Evolutionary conservation across 768 basidiomycete species (phyloP), one percentile per base, ranked within the genome.

Genomic region (Suillus sp.): DNA sequence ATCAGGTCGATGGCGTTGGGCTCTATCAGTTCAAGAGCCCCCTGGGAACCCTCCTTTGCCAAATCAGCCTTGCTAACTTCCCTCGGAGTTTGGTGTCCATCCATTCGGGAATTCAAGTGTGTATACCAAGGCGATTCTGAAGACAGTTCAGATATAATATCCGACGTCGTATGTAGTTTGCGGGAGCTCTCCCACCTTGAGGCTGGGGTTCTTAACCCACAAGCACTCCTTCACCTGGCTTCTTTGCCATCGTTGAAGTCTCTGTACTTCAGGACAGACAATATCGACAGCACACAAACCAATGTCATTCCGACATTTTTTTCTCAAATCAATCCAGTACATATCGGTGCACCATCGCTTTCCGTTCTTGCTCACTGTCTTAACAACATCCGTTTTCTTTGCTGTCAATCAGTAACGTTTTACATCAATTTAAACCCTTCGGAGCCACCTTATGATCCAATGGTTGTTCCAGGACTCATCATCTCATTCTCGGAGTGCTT

Each of bases 161-260:
- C n/a, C 32, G 30, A 54, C 34, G 6, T n/a, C 13, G 20, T 54
- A 34, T n/a, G 53, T 34, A 7, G 32, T 32, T 54, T n/a, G 53
- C 53, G 34, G n/a, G n/a, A 35, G 34, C n/a, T 54, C 34, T 13
- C 3, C 13, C n/a, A 14, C 35, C 32, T 54, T 22, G 13, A 8
- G 11, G 13, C n/a, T 13, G 53, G 34, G 13, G 32, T 34, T n/a
- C 32, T 35, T 54, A 22, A 54, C 32, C 14, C 11, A 54, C 53
- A 14, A 35, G n/a, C 53, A 6, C 34, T 54, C n/a, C n/a, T 8
- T 22, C 34, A 54, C 53, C 22, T 54, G 53, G 34, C 53, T 35
- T 54, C 53, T 34, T 54, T 54, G 32, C 13, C 53, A 6, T 54
- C 20, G 13, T 35, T 54, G 53, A 35, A 54, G 53, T 35, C 32